Percentiles rank a stretch among this genome's conserved stretches.
Conservation (phyloP, 306 rosid genomes). For the barrel medic (Medicago truncatula) region MtrunA17r5.0-ANR NC_053044.1:48087501-48088000, state of each 20-base stretch:
- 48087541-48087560: slow-evolving; percentile 68
- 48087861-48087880: not conserved
- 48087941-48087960: slow-evolving; percentile 71
- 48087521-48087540: slow-evolving; percentile 71
- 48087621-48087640: slow-evolving; percentile 72
- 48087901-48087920: slow-evolving; percentile 71
- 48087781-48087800: too few relatives aligned
- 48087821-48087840: not conserved
- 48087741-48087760: not conserved
- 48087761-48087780: not conserved
- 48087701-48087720: slow-evolving; percentile 76
- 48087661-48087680: slow-evolving; percentile 71
- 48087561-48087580: slow-evolving; percentile 65
- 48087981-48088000: slow-evolving; percentile 77
- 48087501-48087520: slow-evolving; percentile 62
- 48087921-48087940: slow-evolving; percentile 88
- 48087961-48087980: slow-evolving; percentile 73
- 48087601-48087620: slow-evolving; percentile 70
- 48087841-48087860: not conserved
- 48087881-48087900: not conserved
- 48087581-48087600: slow-evolving; percentile 70
- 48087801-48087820: too few relatives aligned
- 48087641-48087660: slow-evolving; percentile 78
- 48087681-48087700: slow-evolving; percentile 78
- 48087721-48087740: not conserved